Base-by-base conservation (phyloP, 2,329 filamentous ascomycete species). In the Phoma sp. region DNA sequence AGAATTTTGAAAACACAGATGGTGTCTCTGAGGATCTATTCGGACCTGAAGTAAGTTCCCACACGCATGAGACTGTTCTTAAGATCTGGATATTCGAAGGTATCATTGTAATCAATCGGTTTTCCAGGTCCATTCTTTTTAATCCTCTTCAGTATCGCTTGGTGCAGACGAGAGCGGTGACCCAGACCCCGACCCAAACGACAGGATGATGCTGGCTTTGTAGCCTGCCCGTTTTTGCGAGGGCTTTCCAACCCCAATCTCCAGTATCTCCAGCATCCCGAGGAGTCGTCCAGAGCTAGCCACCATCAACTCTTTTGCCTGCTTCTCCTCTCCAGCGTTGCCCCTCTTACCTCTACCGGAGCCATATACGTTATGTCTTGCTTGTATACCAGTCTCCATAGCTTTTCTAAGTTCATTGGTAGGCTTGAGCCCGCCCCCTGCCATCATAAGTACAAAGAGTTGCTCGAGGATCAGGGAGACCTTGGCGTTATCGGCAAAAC, bases 371-470 rank as follows among this genome's bases (percentile, higher is more conserved):
- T 74, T 72, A 7, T 76, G 71, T n/a, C 86, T 77, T 2, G 76
- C 79, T 29, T 73, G 43, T 38, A 88, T 84, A 0, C 87, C 87
- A 17, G 65, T 57, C 55, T 83, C 75, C n/a, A 84, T 76, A 0
- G 82, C 80, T 0, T 69, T 51, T 33, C 75, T 74, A 15, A 88
- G 44, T 2, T 41, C 37, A 2, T 58, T 48, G 0, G 69, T 72
- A 1, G 64, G 48, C 13, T 57, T 33, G 2, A 74, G 55, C 12
- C 45, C 45, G n/a, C 68, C 43, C 6, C 58, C 38, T 3, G 52
- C 48, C 60, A 74, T 67, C 70, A 74, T 71, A 44, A 63, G 62
- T 51, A 70, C 55, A 40, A 70, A 62, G 35, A 74, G 61, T 24
- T 72, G 70, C 52, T 75, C 69, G 2, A 76, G 54, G n/a, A 75